Percentiles rank a stretch among this genome's conserved stretches.
These are phyloP conservation scores for Aphanoascus verrucosus DNA, from an alignment of 2,329 filamentous ascomycete species.

Conservation along the genomic window DNA sequence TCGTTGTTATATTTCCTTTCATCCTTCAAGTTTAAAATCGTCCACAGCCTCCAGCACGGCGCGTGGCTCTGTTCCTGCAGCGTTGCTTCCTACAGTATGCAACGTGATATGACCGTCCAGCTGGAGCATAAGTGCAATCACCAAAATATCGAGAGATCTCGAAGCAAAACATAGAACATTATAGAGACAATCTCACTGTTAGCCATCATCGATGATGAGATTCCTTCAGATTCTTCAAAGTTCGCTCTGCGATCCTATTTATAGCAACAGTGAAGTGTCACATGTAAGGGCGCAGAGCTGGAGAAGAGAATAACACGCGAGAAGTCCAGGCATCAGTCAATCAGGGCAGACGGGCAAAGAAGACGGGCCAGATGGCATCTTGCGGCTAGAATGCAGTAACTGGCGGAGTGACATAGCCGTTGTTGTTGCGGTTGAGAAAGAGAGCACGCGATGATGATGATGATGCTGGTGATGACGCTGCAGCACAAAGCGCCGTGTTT, in stretches of 20 bases:
- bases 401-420: background rate
- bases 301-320: background rate
- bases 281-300: background rate
- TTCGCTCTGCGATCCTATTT: background rate
- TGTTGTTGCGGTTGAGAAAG: background rate
- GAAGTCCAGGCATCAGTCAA: background rate
- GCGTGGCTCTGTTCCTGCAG: no score
- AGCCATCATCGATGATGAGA: background rate
- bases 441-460: background rate
- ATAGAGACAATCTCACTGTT: background rate
- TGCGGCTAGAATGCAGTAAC: background rate
- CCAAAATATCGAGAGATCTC: no score
- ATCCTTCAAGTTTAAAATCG: no score
- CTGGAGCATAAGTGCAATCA: no score
- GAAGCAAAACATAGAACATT: no score
- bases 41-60: no score
- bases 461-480: background rate
- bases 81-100: no score
- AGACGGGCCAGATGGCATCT: slow-evolving; percentile 7
- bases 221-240: background rate
- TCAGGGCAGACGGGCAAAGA: background rate
- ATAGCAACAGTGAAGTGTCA: slow-evolving; percentile 3
- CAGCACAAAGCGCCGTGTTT: background rate
- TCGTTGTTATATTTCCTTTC: no score
- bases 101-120: no score